Evolutionary conservation across 495 filamentous ascomycete genomes (phyloP), one percentile per base, ranked within the genome.

Genomic region (Jackrogersella multiformis): DNA sequence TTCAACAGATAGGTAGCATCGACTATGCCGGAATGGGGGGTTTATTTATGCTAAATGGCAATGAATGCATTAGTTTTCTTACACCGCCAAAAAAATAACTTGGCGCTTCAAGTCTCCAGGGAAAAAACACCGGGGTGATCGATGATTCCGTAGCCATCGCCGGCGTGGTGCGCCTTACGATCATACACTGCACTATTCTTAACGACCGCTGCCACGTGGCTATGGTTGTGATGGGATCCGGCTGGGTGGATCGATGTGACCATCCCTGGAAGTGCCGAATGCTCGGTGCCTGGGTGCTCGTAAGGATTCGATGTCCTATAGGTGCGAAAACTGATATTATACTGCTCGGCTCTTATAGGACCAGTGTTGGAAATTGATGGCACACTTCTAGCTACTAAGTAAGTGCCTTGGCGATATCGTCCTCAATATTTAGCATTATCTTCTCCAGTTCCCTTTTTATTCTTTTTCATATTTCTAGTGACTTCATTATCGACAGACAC

Each of bases 231-330:
- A 42, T 42, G 38, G 38, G 32, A 46, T 21, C 42, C 42, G 21
- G 42, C 21, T n/a, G 24, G 21, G 42, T 26, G 42, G 42, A 46
- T 46, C 42, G 9, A 46, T 46, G 42, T 46, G 10, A 46, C 42
- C 42, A 13, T 46, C 42, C 42, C 42, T 12, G 42, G 12, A 20
- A 12, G 5, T 46, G 23, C 42, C 42, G 21, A 26, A 13, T 26
- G 42, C 8, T 46, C 5, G 21, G 42, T 46, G 42, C 42, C 26
- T 30, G 26, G 4, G 7, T 30, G 26, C 26, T 7, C 7, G 26
- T 30, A 13, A 35, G 10, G 10, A 13, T 13, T 35, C 32, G 9
- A 35, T 9, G 10, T 35, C 32, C 32, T 5, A 35, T 35, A 35
- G 32, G 26, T 30, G n/a, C n/a, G n/a, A n/a, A n/a, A n/a, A n/a